Base-by-base conservation (phyloP, 1,139 yeast genomes). In the Suhomyces bolitotheri region DNA sequence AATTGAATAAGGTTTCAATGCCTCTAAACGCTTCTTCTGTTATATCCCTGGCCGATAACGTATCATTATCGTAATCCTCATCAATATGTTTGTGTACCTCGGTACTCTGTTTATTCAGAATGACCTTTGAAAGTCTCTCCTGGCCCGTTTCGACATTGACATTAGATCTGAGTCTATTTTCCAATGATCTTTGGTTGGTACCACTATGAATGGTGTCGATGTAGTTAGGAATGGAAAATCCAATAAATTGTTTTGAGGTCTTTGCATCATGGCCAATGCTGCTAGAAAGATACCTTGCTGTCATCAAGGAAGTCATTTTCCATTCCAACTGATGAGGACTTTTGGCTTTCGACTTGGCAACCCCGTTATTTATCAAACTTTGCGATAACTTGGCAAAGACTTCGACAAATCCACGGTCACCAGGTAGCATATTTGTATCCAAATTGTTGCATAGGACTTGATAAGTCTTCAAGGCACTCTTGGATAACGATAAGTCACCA, bases 371-470 rank as follows among this genome's bases (percentile, higher is more conserved):
- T 15, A 76, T 56, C 38, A 76, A 60, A 8, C 46, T 44, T 20
- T 62, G 61, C 9, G 71, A 56, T 27, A 83, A 63, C 6, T 49
- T 47, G 22, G 71, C 58, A 49, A 85, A 76, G 25, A 65, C 53
- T 42, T 67, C 64, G 9, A 82, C 75, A 49, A 85, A 82, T 13
- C 60, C 70, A 25, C 76, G 64, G 58, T 87, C 92, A 25, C 95
- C 95, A 12, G 81, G 71, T 49, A 87, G 80, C 31, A 88, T 66
- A 7, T 80, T 80, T 9, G 76, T 78, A 46, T 84, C 88, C 41
- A 88, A 73, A 31, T 77, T 70, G 17, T 64, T 54, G 58, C 95
- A 86, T 40, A 88, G 80, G 0, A 75, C 73, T 8, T 69, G 64
- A 49, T 77, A 85, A 0, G 80, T 76, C 16, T 60, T 53, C 22